These are phyloP conservation scores for Lavandula angustifolia DNA, from an alignment of 257 asterid species.

Conservation along the genomic window DNA sequence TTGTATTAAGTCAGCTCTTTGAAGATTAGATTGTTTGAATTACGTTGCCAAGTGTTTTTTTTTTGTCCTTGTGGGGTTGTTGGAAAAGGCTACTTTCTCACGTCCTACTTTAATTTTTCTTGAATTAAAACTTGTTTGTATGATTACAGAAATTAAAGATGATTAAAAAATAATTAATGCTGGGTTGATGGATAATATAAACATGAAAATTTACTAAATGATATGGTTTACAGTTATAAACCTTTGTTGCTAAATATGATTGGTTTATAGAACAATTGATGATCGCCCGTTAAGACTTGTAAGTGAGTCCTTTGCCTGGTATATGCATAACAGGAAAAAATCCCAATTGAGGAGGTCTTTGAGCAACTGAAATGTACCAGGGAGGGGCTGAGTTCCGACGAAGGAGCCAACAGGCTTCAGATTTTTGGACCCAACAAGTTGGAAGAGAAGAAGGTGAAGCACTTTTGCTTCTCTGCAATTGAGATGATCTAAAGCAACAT, in stretches of 20 bases:
- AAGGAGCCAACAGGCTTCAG: constrained; percentile 86
- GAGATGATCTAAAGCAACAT: background rate
- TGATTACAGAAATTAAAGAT: background rate
- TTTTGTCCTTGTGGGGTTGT: constrained; percentile 5
- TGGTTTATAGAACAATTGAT: too few species aligned
- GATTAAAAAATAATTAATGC: background rate
- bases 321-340: constrained; percentile 63
- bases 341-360: constrained; percentile 94
- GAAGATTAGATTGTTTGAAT: background rate
- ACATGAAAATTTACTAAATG: background rate
- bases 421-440: constrained; percentile 93
- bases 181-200: background rate
- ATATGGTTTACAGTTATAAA: constrained; percentile 1
- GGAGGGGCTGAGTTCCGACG: constrained; percentile 74
- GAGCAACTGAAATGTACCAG: constrained; percentile 87
- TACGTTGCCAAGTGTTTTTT: background rate
- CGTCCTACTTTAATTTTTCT: background rate
- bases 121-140: background rate
- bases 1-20: constrained; percentile 2
- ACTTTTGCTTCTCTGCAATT: background rate
- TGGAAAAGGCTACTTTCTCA: constrained; percentile 2
- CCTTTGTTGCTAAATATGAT: background rate
- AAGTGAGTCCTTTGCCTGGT: background rate
- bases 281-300: background rate
- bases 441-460: constrained; percentile 84